Evolutionary conservation across 352 stramenopile genomes (phyloP).

Genomic region (Phytophthora fragariae): DNA sequence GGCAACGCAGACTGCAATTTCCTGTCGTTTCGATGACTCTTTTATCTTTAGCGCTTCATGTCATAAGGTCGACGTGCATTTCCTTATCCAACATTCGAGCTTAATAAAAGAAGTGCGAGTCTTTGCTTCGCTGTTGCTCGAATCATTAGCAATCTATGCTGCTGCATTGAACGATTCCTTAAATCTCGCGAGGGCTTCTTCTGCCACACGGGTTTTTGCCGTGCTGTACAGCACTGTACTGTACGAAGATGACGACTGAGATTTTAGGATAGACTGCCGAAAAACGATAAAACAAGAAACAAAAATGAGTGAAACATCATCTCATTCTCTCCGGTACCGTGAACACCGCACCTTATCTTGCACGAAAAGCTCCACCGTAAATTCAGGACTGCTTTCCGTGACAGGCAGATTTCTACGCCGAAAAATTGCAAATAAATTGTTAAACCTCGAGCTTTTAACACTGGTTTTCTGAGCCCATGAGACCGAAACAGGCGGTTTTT

Average conservation of each 20-base stretch:
- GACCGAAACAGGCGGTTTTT: too few relatives aligned
- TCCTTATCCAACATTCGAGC: neutral
- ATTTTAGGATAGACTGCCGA: neutral
- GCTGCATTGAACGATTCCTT: neutral
- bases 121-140: neutral
- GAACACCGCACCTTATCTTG: neutral
- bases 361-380: too few relatives aligned
- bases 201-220: neutral
- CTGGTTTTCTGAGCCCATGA: too few relatives aligned
- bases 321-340: neutral
- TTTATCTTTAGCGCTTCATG: constrained; percentile 26
- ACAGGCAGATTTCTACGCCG: neutral
- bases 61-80: constrained; percentile 8
- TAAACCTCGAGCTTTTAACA: too few relatives aligned
- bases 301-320: neutral
- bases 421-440: too few relatives aligned
- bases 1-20: neutral
- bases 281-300: neutral
- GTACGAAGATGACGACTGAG: neutral
- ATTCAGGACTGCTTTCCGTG: neutral
- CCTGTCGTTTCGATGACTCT: constrained; percentile 9
- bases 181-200: neutral
- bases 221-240: neutral
- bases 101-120: neutral
- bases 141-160: neutral